A percentile compares a stretch with the other conserved stretches of the same genome.
phyloP scores from a whole-genome alignment of 257 asterid species.

The Solanum chaucha region DNA sequence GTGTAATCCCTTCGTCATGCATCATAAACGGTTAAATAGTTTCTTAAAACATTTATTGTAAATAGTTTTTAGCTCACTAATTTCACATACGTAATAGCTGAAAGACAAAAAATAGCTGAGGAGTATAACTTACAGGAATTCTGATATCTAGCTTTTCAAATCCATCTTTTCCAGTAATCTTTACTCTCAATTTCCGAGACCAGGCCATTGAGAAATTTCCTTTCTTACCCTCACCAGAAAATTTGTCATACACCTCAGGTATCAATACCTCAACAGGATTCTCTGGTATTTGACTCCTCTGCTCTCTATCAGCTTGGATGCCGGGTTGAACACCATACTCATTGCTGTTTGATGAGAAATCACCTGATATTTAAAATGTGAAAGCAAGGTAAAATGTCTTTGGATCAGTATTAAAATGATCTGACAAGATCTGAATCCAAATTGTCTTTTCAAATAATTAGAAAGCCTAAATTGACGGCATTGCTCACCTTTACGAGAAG shows the following conservation, averaged over 20 bases:
- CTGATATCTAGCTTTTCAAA: conserved; percentile 73
- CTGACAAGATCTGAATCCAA: neutral
- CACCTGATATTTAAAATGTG: conserved; percentile 26
- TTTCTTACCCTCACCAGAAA: conserved; percentile 30
- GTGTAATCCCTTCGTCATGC: neutral
- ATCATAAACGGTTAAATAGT: neutral
- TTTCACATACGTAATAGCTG: neutral
- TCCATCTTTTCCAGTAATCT: conserved; percentile 86
- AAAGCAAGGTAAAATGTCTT: conserved; percentile 3
- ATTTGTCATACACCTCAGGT: conserved; percentile 51
- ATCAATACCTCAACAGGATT: conserved; percentile 60
- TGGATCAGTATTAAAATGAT: neutral
- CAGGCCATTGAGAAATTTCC: conserved; percentile 49
- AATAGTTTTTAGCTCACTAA: neutral
- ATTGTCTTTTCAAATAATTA: neutral
- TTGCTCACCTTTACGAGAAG: conserved; percentile 37
- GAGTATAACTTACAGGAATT: conserved; percentile 63
- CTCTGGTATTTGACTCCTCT: conserved; percentile 19
- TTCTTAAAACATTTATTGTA: neutral
- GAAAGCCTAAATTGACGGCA: neutral
- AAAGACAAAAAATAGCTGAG: neutral
- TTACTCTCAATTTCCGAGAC: conserved; percentile 77
- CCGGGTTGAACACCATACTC: conserved; percentile 15
- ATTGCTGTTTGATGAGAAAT: conserved; percentile 24
- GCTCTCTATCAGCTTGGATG: conserved; percentile 27